These are phyloP conservation scores for Canariomyces notabilis DNA, from an alignment of 2,329 filamentous ascomycete species.

Conservation along the genomic window DNA sequence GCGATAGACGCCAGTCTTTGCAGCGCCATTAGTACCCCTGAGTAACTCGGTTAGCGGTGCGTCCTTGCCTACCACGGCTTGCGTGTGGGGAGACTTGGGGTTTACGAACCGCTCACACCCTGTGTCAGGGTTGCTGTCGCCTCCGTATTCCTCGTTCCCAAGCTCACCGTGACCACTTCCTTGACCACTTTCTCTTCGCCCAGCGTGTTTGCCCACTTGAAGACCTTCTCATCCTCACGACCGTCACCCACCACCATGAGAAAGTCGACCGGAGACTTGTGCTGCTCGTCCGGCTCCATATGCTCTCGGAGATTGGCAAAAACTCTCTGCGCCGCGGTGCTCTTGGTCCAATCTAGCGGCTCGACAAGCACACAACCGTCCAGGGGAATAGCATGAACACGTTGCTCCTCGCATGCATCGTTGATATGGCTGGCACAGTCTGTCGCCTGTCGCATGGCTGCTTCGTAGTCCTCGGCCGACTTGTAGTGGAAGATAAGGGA, in stretches of 20 bases:
- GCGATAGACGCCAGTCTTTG: constrained; percentile 44
- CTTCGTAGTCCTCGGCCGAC: constrained; percentile 69
- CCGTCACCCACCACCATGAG: constrained; percentile 86
- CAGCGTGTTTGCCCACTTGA: constrained; percentile 86
- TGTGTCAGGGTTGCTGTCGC: constrained; percentile 81
- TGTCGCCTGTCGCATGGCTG: constrained; percentile 72
- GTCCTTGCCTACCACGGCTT: neutral
- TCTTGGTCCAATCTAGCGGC: constrained; percentile 81
- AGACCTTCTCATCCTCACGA: constrained; percentile 88
- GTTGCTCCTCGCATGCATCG: constrained; percentile 78
- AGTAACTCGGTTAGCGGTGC: neutral
- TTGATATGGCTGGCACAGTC: constrained; percentile 96
- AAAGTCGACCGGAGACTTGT: constrained; percentile 64
- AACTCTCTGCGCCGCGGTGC: constrained; percentile 71
- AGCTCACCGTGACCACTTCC: constrained; percentile 76
- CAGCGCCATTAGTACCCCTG: constrained; percentile 37
- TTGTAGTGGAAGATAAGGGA: constrained; percentile 89
- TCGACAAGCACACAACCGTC: constrained; percentile 81
- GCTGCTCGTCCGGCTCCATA: constrained; percentile 30
- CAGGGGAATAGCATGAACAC: constrained; percentile 75
- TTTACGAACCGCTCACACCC: constrained; percentile 74
- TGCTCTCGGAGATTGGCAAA: constrained; percentile 53
- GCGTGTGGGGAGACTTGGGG: too few relatives aligned
- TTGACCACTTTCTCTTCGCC: constrained; percentile 53
- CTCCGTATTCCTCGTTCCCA: constrained; percentile 84